Evolutionary conservation across 768 basidiomycete species (phyloP), one percentile per base, ranked within the genome.

Genomic region (Leucocoprinus sp.): DNA sequence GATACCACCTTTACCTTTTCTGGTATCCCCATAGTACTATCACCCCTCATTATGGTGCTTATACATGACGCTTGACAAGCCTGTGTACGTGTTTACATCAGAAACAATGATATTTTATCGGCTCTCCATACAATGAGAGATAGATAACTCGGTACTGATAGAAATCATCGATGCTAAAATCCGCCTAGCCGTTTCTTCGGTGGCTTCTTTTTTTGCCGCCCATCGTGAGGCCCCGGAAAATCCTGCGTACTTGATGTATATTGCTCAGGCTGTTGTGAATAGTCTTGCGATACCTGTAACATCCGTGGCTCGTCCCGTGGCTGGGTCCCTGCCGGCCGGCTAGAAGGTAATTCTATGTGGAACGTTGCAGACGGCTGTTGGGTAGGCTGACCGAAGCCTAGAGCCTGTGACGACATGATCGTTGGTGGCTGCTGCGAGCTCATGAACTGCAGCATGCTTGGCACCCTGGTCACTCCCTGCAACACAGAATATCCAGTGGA

Each of bases 151-250:
- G 27, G 5, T 28, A 6, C 37, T 19, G 23, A 14, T 37, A 11
- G 19, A n/a, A 23, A 26, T 42, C 21, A 51, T 41, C 11, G 36
- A 19, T 11, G 11, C 74, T 61, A 90, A 58, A 91, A 90, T 6
- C 88, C 88, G 8, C 83, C 84, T 33, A 87, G 35, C 18, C 86
- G 69, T 62, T 82, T 89, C 67, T 81, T 86, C 17, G 51, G 58
- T 21, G 61, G 46, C 57, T 78, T 82, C 65, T 80, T 81, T 64
- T 75, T 84, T 11, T 54, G 53, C 31, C 83, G 71, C 18, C 83
- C 84, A 26, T 86, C 87, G 61, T 78, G 78, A 0, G 70, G 75
- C 2, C 88, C 87, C 3, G 86, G 76, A 8, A 86, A 59, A 5
- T 81, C 62, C 57, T 91, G 87, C 2, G 87, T 90, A 51, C 75